Base-by-base conservation (phyloP, 768 basidiomycete genomes). In the Symmetrospora coprosmae region DNA sequence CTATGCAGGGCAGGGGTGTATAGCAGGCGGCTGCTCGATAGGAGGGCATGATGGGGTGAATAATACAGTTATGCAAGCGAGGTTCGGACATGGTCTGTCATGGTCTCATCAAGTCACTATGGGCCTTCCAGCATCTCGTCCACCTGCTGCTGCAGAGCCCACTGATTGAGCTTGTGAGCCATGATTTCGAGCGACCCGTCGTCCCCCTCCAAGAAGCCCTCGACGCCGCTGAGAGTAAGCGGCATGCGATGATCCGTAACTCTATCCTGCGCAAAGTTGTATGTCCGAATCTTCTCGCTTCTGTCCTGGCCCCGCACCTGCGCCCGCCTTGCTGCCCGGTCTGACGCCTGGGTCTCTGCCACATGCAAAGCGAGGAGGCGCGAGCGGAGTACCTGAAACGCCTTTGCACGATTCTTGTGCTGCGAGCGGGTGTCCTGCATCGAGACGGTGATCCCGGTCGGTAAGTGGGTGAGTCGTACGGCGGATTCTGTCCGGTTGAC, bases 401-500 rank as follows among this genome's bases (percentile, higher is more conserved):
- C 94, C 52, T 86, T 82, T n/a, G 85, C 81, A 65, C 81, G 83
- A 68, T 99, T 97, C 87, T 96, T 66, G 72, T 97, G 92, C 69
- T 99, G 94, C 70, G 85, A 87, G 5, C 94, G 80, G 66, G 91
- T 89, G 68, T 99, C 91, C 74, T 99, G 94, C 87, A 96, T 97
- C 7, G 89, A 90, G 8, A 97, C 92, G 1, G 84, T 85, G 55
- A 97, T 83, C 0, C 92, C 90, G 2, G 88, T 86, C 1, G 94
- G 92, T 14, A 85, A 74, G 68, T 99, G 94, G 0, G 89, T 92
- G 43, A 97, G 73, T 1, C 94, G 83, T 21, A 99, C 90, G 2
- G 94, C 92, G 2, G 92, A 96, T 73, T 99, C 94, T 0, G 94
- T 97, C 78, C 85, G 87, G 75, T 99, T 99, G 68, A 97, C 94